These are phyloP conservation scores for Coccomyxa subellipsoidea DNA, from an alignment of 163 green algal species.

Conservation along the genomic window DNA sequence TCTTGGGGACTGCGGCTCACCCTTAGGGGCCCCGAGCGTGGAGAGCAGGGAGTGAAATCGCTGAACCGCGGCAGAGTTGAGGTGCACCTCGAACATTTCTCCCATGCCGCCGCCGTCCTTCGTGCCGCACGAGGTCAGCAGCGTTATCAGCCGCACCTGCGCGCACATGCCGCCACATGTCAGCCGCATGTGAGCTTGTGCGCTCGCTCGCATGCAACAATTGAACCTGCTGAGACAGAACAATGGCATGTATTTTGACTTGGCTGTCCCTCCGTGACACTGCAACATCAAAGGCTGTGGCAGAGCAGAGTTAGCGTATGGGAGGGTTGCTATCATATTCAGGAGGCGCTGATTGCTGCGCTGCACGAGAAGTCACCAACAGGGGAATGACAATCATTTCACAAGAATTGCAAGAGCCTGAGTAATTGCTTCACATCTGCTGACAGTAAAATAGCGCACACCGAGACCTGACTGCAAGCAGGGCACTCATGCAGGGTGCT, in stretches of 20 bases:
- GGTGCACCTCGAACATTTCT: slow-evolving; percentile 25
- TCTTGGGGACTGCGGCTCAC: not conserved
- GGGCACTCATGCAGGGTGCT: too few species aligned
- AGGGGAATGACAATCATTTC: too few species aligned
- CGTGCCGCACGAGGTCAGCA: slow-evolving; percentile 21
- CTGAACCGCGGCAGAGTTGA: slow-evolving; percentile 14
- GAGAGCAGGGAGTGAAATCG: slow-evolving; percentile 12
- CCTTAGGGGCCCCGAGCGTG: not conserved
- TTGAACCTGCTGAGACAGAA: too few species aligned
- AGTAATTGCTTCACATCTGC: too few species aligned
- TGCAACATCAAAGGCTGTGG: not conserved
- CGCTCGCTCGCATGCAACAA: not conserved
- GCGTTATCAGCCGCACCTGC: slow-evolving; percentile 6
- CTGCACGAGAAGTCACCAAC: too few species aligned
- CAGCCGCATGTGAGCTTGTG: not conserved
- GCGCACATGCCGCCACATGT: not conserved
- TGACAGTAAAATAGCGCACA: too few species aligned
- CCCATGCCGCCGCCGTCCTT: slow-evolving; percentile 15
- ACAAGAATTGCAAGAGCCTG: too few species aligned
- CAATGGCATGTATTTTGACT: not conserved
- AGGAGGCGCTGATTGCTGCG: too few species aligned
- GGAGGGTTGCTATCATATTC: too few species aligned
- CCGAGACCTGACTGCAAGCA: too few species aligned
- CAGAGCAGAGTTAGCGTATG: too few species aligned
- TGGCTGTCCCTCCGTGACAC: not conserved